Conservation (phyloP, 2,329 filamentous ascomycete genomes). For the Colletotrichum cereale region DNA sequence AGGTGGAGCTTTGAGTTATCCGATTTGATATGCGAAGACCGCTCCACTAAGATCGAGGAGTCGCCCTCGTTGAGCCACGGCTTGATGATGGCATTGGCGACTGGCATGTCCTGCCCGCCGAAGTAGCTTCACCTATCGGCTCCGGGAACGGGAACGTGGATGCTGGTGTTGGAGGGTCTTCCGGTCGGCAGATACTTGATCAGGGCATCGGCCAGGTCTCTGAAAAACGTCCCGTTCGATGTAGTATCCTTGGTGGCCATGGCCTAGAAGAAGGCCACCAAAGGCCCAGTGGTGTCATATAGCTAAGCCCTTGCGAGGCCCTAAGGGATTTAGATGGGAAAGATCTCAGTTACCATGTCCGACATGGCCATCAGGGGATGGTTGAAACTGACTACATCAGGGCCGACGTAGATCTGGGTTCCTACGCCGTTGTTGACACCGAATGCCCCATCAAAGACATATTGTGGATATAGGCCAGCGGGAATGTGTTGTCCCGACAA, state of each 20-base stretch:
- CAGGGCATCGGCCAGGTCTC: slow-evolving; percentile 5
- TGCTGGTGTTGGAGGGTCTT: neutral
- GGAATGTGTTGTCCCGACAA: slow-evolving; percentile 12
- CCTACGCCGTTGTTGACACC: slow-evolving; percentile 22
- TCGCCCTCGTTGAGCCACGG: slow-evolving; percentile 14
- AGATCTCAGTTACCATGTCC: slow-evolving; percentile 6
- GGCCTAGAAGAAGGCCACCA: slow-evolving; percentile 27
- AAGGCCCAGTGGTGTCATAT: neutral
- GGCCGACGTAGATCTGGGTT: slow-evolving; percentile 22
- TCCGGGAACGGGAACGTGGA: slow-evolving; percentile 8
- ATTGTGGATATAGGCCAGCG: slow-evolving; percentile 16
- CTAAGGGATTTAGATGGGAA: neutral
- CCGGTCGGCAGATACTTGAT: neutral
- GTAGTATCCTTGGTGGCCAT: slow-evolving; percentile 11
- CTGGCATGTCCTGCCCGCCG: slow-evolving; percentile 16
- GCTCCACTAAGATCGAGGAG: neutral
- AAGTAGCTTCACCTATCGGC: slow-evolving; percentile 5
- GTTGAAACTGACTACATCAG: slow-evolving; percentile 29
- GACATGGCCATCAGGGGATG: slow-evolving; percentile 23
- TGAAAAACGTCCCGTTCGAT: slow-evolving; percentile 22
- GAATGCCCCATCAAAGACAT: slow-evolving; percentile 25
- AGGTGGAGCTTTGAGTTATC: slow-evolving; percentile 15
- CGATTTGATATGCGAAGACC: slow-evolving; percentile 7
- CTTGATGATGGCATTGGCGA: slow-evolving; percentile 22
- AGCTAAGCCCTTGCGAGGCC: neutral